Percentiles rank a stretch among this genome's conserved stretches.
Evolutionary conservation across 108 stramenopile species (phyloP).

Genomic region (Nitzschia palea): DNA sequence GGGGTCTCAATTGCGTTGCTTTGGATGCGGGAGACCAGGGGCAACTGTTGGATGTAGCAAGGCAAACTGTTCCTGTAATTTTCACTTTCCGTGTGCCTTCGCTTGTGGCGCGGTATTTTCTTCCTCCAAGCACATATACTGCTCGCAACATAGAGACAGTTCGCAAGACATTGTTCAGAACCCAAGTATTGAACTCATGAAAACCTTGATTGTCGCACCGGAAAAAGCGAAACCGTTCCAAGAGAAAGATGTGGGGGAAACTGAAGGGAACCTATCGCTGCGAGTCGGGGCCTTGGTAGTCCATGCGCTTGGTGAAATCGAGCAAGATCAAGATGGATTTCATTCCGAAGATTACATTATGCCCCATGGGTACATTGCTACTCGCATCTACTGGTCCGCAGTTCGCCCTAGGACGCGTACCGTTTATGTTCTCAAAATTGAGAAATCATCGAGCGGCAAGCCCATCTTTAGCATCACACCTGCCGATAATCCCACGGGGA

Average conservation of each 20-base stretch:
- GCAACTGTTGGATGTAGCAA: constrained; percentile 64
- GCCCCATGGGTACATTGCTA: constrained; percentile 58
- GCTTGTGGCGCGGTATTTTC: constrained; percentile 60
- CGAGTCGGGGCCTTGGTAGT: constrained; percentile 54
- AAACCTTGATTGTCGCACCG: constrained; percentile 44
- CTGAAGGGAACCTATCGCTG: constrained; percentile 29
- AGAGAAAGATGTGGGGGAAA: constrained; percentile 27
- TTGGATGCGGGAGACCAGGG: constrained; percentile 70
- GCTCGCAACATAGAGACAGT: constrained; percentile 35
- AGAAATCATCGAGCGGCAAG: constrained; percentile 14
- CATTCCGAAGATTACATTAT: constrained; percentile 58
- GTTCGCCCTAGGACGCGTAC: constrained; percentile 44
- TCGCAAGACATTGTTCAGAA: constrained; percentile 34
- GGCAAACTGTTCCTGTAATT: constrained; percentile 53
- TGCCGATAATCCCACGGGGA: constrained; percentile 42
- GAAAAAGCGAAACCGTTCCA: constrained; percentile 27
- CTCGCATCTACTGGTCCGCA: constrained; percentile 71
- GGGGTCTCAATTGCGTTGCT: constrained; percentile 63
- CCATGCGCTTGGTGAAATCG: constrained; percentile 62
- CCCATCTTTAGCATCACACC: constrained; percentile 53
- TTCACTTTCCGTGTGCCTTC: constrained; percentile 64
- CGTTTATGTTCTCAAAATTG: constrained; percentile 59
- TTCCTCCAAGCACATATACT: constrained; percentile 48
- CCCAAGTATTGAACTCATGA: constrained; percentile 60
- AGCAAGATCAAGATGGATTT: constrained; percentile 50